Conservation (phyloP, 805 yeast genomes). For the Kurtzmaniella fragi region DNA sequence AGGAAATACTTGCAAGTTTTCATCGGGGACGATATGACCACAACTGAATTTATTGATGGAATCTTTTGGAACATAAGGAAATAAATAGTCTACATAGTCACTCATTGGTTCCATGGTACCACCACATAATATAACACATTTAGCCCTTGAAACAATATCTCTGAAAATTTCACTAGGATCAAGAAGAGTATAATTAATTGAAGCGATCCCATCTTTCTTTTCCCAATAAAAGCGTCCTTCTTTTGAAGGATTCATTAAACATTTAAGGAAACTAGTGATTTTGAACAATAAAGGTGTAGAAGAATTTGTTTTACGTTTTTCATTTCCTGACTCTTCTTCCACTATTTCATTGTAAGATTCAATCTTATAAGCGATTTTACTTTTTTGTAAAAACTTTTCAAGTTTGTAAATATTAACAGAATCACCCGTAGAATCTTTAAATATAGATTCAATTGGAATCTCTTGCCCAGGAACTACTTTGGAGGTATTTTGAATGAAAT, state of each 20-base stretch:
- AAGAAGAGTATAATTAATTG: conserved; percentile 64
- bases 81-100: conserved; percentile 64
- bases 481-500: conserved; percentile 36
- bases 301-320: conserved; percentile 5
- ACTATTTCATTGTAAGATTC: conserved; percentile 56
- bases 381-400: conserved; percentile 54
- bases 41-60: conserved; percentile 59
- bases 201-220: conserved; percentile 16
- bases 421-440: conserved; percentile 61
- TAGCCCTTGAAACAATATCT: conserved; percentile 58
- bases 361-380: conserved; percentile 80
- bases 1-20: conserved; percentile 59
- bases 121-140: conserved; percentile 79
- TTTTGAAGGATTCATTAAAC: conserved; percentile 65
- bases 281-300: conserved; percentile 60
- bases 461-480: conserved; percentile 48
- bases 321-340: conserved; percentile 7
- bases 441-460: conserved; percentile 47
- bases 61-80: conserved; percentile 45
- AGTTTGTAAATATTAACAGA: conserved; percentile 64
- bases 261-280: conserved; percentile 57
- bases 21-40: conserved; percentile 77
- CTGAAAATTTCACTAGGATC: conserved; percentile 74
- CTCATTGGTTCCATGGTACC: conserved; percentile 90
- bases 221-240: conserved; percentile 82